Evolutionary conservation across 257 asterid genomes (phyloP).

Genomic region (Paulownia fortunei): DNA sequence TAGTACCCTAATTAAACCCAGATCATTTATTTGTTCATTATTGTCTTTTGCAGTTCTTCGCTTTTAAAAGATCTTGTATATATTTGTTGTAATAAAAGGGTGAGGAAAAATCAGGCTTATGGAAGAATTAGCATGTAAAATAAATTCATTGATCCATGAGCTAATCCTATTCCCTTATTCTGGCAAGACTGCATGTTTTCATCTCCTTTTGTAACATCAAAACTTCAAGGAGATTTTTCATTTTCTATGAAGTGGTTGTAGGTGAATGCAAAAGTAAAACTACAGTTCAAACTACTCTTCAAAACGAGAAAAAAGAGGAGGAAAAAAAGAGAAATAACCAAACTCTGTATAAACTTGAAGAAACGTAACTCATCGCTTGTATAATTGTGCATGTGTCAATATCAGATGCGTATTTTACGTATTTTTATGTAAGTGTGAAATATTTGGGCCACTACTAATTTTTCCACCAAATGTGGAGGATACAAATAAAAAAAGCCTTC

Average conservation of each 20-base stretch:
- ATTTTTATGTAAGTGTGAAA: too few relatives aligned
- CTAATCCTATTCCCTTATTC: too few relatives aligned
- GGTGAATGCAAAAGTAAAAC: not conserved
- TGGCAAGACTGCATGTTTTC: not conserved
- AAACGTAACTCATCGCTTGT: not conserved
- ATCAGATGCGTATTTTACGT: too few relatives aligned
- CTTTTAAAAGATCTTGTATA: too few relatives aligned
- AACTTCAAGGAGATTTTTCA: not conserved
- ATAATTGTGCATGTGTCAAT: too few relatives aligned
- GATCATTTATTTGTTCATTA: too few relatives aligned
- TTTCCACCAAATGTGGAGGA: constrained; percentile 14
- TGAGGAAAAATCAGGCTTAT: too few relatives aligned
- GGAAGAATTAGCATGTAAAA: too few relatives aligned
- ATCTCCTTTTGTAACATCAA: not conserved
- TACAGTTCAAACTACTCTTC: not conserved
- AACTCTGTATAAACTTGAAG: not conserved
- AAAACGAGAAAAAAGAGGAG: not conserved
- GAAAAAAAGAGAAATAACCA: not conserved
- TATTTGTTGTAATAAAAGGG: too few relatives aligned
- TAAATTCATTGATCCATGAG: too few relatives aligned
- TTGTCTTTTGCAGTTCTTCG: too few relatives aligned
- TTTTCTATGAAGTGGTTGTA: not conserved
- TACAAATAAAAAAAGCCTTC: not conserved
- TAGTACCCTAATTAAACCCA: too few relatives aligned
- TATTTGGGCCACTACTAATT: not conserved